Percentiles rank a stretch among this genome's conserved stretches.
Conservation (phyloP, 2,329 filamentous ascomycete genomes). For the Penicillium corylophilum region DNA sequence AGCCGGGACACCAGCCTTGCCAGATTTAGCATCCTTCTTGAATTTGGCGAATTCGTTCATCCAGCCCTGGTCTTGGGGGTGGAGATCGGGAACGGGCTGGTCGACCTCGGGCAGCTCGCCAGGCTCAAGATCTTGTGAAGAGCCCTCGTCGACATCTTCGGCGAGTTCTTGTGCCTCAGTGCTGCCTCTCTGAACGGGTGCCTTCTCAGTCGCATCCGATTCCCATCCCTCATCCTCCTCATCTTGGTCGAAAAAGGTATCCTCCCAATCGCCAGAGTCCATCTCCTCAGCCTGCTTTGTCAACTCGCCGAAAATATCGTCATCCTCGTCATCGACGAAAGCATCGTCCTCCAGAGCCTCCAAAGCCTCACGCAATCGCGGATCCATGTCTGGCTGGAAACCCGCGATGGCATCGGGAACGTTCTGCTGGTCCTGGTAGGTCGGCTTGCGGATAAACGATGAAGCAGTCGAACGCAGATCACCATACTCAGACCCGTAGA, state of each 20-base stretch:
- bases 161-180: conserved; percentile 15
- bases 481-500: conserved; percentile 45
- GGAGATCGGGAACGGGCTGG: conserved; percentile 41
- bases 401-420: conserved; percentile 87
- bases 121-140: conserved; percentile 21
- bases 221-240: conserved; percentile 86
- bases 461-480: conserved; percentile 53
- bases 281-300: conserved; percentile 68
- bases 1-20: conserved; percentile 37
- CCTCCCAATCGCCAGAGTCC: conserved; percentile 77
- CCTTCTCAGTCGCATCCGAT: conserved; percentile 86
- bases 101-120: conserved; percentile 39
- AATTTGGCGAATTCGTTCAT: conserved; percentile 91
- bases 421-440: conserved; percentile 91
- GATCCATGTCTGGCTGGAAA: conserved; percentile 98
- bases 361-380: conserved; percentile 81
- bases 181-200: conserved; percentile 46
- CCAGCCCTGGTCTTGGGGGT: conserved; percentile 76
- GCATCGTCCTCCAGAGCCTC: conserved; percentile 95
- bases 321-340: conserved; percentile 79
- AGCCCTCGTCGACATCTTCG: conserved; percentile 42
- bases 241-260: conserved; percentile 49
- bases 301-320: conserved; percentile 78
- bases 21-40: conserved; percentile 68
- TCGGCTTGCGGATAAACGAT: conserved; percentile 72